Evolutionary conservation across 140 eudicot genomes (phyloP).

Genomic region (Stevia rebaudiana): DNA sequence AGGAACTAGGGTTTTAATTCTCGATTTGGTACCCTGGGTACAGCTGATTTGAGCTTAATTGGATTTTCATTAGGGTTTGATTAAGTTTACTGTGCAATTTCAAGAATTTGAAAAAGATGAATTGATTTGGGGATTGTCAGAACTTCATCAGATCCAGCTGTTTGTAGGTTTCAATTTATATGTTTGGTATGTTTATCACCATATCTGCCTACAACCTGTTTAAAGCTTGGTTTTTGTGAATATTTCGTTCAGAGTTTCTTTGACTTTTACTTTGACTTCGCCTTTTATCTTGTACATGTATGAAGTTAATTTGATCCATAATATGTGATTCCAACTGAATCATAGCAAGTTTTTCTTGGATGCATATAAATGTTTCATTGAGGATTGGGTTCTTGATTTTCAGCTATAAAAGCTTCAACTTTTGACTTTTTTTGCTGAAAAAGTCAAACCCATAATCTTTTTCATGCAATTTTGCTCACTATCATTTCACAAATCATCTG

Average conservation of each 20-base stretch:
- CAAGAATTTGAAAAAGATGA: slow-evolving; percentile 3
- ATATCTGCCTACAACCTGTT: not conserved
- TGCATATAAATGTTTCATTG: not conserved
- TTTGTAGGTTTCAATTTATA: not conserved
- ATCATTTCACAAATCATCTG: not conserved
- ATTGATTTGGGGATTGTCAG: slow-evolving; percentile 1
- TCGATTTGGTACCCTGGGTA: slow-evolving; percentile 2
- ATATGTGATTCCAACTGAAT: slow-evolving; percentile 9
- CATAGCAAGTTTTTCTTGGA: not conserved
- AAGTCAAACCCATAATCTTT: slow-evolving; percentile 14
- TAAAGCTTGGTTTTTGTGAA: not conserved
- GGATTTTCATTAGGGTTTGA: not conserved
- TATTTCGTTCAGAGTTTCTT: not conserved
- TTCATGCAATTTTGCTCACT: not conserved
- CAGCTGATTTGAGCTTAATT: not conserved
- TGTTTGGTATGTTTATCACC: not conserved
- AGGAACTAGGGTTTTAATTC: slow-evolving; percentile 14
- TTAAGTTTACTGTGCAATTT: not conserved
- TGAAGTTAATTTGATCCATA: slow-evolving; percentile 16
- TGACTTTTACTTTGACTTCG: not conserved
- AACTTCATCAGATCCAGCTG: slow-evolving; percentile 9
- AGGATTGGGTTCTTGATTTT: slow-evolving; percentile 4
- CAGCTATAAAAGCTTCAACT: not conserved
- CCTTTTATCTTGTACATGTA: not conserved
- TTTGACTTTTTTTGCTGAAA: slow-evolving; percentile 18